Conservation (phyloP, 2,329 filamentous ascomycete genomes). For the Aspergillus thermomutatus region DNA sequence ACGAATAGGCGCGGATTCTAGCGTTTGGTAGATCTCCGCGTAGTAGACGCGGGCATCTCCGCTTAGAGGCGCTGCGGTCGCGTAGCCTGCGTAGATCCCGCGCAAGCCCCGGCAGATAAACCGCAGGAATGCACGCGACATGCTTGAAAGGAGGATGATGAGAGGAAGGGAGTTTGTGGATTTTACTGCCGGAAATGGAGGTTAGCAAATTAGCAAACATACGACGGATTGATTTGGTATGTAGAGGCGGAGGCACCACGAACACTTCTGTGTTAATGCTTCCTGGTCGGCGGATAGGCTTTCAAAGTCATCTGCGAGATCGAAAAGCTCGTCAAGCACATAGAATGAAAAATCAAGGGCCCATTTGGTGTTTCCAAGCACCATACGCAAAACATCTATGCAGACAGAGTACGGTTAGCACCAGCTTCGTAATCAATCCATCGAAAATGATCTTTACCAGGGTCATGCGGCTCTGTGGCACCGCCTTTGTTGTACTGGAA, state of each 20-base stretch:
- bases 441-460: conserved; percentile 42
- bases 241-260: conserved; percentile 1
- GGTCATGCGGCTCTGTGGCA: conserved; percentile 51
- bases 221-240: not conserved
- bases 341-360: conserved; percentile 62
- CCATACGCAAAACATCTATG: conserved; percentile 66
- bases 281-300: conserved; percentile 30
- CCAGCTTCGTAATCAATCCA: not conserved
- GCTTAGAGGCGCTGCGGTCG: conserved; percentile 38
- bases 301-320: conserved; percentile 41
- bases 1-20: conserved; percentile 54
- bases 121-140: conserved; percentile 68
- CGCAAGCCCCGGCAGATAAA: conserved; percentile 64
- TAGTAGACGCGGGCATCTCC: conserved; percentile 44
- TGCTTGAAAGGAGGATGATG: conserved; percentile 67
- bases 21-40: conserved; percentile 52
- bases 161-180: conserved; percentile 39
- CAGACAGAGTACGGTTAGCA: not conserved
- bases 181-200: conserved; percentile 28
- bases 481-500: conserved; percentile 62
- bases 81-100: conserved; percentile 49
- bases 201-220: conserved; percentile 8
- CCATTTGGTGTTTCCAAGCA: conserved; percentile 77
- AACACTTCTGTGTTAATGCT: conserved; percentile 37
- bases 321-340: conserved; percentile 53